Evolutionary conservation across 805 yeast species (phyloP).

Genomic region (Blastobotrys parvus): DNA sequence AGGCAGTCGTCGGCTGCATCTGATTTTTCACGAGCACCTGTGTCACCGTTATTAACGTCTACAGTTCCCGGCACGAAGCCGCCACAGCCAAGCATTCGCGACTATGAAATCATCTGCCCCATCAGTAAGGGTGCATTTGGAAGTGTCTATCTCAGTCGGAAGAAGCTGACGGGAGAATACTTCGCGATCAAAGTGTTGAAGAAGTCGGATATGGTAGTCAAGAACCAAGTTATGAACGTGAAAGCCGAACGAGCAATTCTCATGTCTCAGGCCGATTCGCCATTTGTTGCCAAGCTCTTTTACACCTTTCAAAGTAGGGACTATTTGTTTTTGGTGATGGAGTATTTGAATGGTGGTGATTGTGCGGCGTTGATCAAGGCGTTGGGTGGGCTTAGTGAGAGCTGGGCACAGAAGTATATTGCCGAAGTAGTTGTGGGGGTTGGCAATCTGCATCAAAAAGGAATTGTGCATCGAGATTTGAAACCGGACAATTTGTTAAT

Average conservation of each 20-base stretch:
- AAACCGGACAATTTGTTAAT: slow-evolving; percentile 91
- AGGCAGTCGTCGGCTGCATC: slow-evolving; percentile 23
- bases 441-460: slow-evolving; percentile 76
- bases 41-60: slow-evolving; percentile 65
- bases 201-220: slow-evolving; percentile 93
- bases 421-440: slow-evolving; percentile 91
- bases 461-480: slow-evolving; percentile 89
- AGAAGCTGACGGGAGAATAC: slow-evolving; percentile 84
- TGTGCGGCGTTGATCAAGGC: slow-evolving; percentile 76
- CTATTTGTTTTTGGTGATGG: slow-evolving; percentile 89
- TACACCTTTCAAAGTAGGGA: slow-evolving; percentile 85
- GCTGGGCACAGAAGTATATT: slow-evolving; percentile 72
- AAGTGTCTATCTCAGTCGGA: slow-evolving; percentile 77
- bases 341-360: slow-evolving; percentile 93
- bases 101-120: slow-evolving; percentile 86
- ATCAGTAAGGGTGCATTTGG: slow-evolving; percentile 98
- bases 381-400: slow-evolving; percentile 75
- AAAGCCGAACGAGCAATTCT: slow-evolving; percentile 94
- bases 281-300: slow-evolving; percentile 83
- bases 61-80: slow-evolving; percentile 45
- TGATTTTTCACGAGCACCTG: slow-evolving; percentile 46
- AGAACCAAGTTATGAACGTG: slow-evolving; percentile 92
- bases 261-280: slow-evolving; percentile 93
- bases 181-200: slow-evolving; percentile 89
- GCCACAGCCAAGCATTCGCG: slow-evolving; percentile 63